Evolutionary conservation across 2,329 filamentous ascomycete genomes (phyloP), one percentile per base, ranked within the genome.

Genomic region (Aspergillus puulaauensis): DNA sequence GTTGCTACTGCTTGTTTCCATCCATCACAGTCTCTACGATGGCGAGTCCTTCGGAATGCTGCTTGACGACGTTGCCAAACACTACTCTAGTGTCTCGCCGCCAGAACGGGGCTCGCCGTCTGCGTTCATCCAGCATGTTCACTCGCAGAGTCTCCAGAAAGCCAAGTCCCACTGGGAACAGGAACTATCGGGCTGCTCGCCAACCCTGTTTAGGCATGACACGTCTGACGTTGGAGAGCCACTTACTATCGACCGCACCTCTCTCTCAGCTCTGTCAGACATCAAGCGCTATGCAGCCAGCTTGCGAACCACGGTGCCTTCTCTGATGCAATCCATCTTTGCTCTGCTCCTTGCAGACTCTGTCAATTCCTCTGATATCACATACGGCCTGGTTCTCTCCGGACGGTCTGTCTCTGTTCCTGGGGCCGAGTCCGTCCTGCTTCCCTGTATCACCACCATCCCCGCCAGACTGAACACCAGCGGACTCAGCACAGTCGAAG

Each of bases 11-110:
- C 59, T 61, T 51, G 27, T 61, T 15, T 61, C 59, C 11, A 55
- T 61, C 21, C 59, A 61, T 33, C 59, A 61, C 52, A 57, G 57
- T 5, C 57, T 61, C 17, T 61, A 60, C 12, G 59, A 61, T 21
- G 59, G 59, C 37, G 59, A 57, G 19, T 60, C 54, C 35, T 55
- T 61, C 49, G 37, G 14, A 6, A 9, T 61, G 15, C 52, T 61
- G 23, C 54, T 61, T 33, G 41, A 48, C 31, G 54, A 54, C 6
- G 45, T 61, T 14, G 53, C 59, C 39, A 49, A 48, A n/a, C 59
- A 61, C 46, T 61, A 61, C 15, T 52, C 51, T 44, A 54, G 59
- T 6, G 31, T 57, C 7, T 37, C 35, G n/a, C 17, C 50, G 17
- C 23, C 45, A 14, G 15, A 45, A 11, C 12, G 12, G 14, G 4